These are phyloP conservation scores for Russula virescens DNA, from an alignment of 768 basidiomycete species.

Conservation along the genomic window DNA sequence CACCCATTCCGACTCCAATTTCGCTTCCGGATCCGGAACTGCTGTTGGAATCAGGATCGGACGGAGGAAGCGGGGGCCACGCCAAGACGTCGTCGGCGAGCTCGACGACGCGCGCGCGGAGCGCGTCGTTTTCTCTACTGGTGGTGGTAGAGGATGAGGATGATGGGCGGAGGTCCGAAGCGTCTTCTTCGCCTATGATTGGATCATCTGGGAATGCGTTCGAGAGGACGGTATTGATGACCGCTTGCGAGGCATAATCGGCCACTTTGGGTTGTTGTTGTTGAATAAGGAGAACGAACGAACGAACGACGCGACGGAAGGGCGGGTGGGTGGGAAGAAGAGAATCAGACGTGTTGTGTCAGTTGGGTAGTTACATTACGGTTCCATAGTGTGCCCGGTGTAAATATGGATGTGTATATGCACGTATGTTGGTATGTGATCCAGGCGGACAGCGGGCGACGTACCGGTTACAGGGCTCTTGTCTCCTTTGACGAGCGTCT, in stretches of 20 bases:
- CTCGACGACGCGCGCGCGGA: slow-evolving; percentile 64
- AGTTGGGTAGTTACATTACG: no score
- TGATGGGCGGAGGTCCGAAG: slow-evolving; percentile 57
- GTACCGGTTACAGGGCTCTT: slow-evolving; percentile 63
- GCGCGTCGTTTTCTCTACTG: slow-evolving; percentile 30
- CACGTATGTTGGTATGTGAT: slow-evolving; percentile 25
- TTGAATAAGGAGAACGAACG: no score
- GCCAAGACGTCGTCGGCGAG: slow-evolving; percentile 79
- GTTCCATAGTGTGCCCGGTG: no score
- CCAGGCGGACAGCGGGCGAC: slow-evolving; percentile 9
- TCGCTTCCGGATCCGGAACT: no score
- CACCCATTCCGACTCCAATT: no score
- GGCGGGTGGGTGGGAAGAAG: no score
- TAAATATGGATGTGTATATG: no score
- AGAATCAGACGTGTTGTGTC: no score
- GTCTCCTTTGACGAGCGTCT: slow-evolving; percentile 86
- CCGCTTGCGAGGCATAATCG: slow-evolving; percentile 90
- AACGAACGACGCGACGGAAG: no score
- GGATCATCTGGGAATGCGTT: slow-evolving; percentile 77
- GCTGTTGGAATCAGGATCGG: not conserved
- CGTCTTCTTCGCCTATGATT: slow-evolving; percentile 95
- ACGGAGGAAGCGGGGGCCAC: slow-evolving; percentile 32
- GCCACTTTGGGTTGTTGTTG: slow-evolving; percentile 65
- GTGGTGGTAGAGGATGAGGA: not conserved
- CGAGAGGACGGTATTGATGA: slow-evolving; percentile 76